These are phyloP conservation scores for Babesia sp. DNA, from an alignment of 169 alveolate genomes.

Conservation along the genomic window DNA sequence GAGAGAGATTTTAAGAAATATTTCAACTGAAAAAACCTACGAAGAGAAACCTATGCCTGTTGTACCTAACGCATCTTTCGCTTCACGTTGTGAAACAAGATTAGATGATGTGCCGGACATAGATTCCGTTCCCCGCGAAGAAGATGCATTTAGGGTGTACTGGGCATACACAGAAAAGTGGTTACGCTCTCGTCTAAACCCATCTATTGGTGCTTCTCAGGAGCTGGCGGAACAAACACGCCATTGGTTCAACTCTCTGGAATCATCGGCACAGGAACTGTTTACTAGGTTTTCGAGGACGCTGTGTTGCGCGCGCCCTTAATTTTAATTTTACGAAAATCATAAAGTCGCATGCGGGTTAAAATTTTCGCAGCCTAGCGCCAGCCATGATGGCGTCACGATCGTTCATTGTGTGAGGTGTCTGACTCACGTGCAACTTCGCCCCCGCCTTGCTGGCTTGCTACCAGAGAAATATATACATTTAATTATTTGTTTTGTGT, in stretches of 20 bases:
- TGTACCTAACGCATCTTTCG: slow-evolving; percentile 41
- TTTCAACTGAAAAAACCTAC: not conserved
- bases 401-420: slow-evolving; percentile 1
- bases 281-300: slow-evolving; percentile 57
- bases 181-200: slow-evolving; percentile 46
- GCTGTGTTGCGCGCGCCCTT: slow-evolving; percentile 27
- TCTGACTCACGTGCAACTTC: not conserved
- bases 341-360: not conserved
- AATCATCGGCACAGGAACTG: slow-evolving; percentile 44
- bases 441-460: not conserved
- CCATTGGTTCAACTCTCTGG: slow-evolving; percentile 60
- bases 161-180: slow-evolving; percentile 67
- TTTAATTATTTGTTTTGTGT: not conserved
- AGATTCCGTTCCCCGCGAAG: slow-evolving; percentile 23
- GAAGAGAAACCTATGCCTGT: slow-evolving; percentile 38
- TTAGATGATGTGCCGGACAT: slow-evolving; percentile 53
- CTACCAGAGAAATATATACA: not conserved
- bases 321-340: not conserved
- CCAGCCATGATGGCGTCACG: not conserved
- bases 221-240: slow-evolving; percentile 35
- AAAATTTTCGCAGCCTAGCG: not conserved
- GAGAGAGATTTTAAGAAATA: slow-evolving; percentile 34
- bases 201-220: slow-evolving; percentile 8
- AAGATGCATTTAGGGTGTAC: slow-evolving; percentile 57
- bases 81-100: slow-evolving; percentile 42